These are phyloP conservation scores for Boletellus ananiceps DNA, from an alignment of 768 basidiomycete species.

Conservation along the genomic window DNA sequence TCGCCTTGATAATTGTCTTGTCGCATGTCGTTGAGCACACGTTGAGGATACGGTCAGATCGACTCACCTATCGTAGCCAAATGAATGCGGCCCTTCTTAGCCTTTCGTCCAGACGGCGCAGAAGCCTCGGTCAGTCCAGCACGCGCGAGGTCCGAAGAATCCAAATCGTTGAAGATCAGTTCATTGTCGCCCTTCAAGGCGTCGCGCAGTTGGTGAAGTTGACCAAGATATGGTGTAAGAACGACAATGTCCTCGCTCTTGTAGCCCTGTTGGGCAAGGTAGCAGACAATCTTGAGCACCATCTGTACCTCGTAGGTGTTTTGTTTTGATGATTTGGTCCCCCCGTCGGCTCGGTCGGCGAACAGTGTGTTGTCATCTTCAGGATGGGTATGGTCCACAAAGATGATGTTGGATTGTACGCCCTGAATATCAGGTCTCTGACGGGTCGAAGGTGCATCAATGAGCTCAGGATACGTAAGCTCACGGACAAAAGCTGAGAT, in stretches of 20 bases:
- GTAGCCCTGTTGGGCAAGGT: constrained; percentile 66
- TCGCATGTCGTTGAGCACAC: background rate
- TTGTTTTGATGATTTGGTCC: constrained; percentile 51
- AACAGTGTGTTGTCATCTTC: constrained; percentile 45
- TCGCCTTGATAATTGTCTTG: constrained; percentile 78
- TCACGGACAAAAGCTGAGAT: constrained; percentile 58
- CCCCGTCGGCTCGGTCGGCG: constrained; percentile 42
- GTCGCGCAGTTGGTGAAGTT: constrained; percentile 46
- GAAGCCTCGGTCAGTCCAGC: constrained; percentile 43
- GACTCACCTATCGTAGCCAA: constrained; percentile 61
- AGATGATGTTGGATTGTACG: constrained; percentile 53
- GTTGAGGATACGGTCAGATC: background rate
- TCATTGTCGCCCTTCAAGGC: constrained; percentile 46
- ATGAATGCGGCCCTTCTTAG: constrained; percentile 37
- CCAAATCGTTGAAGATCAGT: constrained; percentile 58
- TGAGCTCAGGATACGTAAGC: constrained; percentile 65
- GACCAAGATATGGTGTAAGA: constrained; percentile 67
- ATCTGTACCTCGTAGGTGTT: constrained; percentile 58
- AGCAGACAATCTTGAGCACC: constrained; percentile 60
- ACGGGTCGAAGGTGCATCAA: constrained; percentile 47
- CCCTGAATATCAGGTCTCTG: constrained; percentile 50
- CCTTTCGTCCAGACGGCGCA: constrained; percentile 36
- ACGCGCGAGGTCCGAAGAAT: constrained; percentile 50
- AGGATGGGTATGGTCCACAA: constrained; percentile 52
- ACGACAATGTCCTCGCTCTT: constrained; percentile 58